Evolutionary conservation across 164 flowering plant species (phyloP).

Genomic region (Amborella trichopoda): DNA sequence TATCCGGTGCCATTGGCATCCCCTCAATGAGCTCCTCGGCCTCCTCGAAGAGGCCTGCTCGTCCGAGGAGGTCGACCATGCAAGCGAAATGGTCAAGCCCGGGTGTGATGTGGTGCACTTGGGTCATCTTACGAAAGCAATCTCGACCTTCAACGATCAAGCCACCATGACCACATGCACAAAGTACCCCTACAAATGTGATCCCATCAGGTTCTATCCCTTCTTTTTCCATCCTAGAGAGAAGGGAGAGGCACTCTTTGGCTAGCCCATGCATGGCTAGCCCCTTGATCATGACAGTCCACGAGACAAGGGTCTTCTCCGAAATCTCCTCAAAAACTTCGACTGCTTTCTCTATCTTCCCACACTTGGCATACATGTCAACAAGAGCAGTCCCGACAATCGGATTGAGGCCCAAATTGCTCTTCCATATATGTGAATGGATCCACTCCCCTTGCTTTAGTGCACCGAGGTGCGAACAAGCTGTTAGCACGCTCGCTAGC

Average conservation of each 20-base stretch:
- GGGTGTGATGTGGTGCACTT: constrained; percentile 15
- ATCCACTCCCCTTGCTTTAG: constrained; percentile 44
- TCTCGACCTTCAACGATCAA: constrained; percentile 24
- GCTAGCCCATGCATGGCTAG: constrained; percentile 30
- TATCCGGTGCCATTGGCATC: constrained; percentile 33
- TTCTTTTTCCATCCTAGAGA: constrained; percentile 38
- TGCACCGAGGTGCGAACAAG: constrained; percentile 51
- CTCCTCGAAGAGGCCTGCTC: constrained; percentile 24
- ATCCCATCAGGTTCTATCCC: constrained; percentile 21
- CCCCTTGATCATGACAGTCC: constrained; percentile 81
- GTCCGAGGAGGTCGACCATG: constrained; percentile 26
- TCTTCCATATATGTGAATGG: constrained; percentile 40
- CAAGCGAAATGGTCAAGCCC: constrained; percentile 29
- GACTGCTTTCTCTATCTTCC: constrained; percentile 40
- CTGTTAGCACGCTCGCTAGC: constrained; percentile 47
- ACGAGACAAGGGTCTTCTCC: constrained; percentile 38
- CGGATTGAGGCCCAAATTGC: constrained; percentile 33
- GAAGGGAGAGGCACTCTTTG: constrained; percentile 45
- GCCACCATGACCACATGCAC: constrained; percentile 33
- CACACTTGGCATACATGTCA: constrained; percentile 79
- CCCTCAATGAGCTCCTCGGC: constrained; percentile 16
- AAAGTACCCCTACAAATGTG: constrained; percentile 19
- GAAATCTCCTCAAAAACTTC: constrained; percentile 33
- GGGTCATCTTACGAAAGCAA: constrained; percentile 22
- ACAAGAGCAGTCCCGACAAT: constrained; percentile 51